A percentile compares a stretch with the other conserved stretches of the same genome.
Evolutionary conservation across 1,284 basidiomycete genomes (phyloP).

Genomic region (Volvariella volvacea): DNA sequence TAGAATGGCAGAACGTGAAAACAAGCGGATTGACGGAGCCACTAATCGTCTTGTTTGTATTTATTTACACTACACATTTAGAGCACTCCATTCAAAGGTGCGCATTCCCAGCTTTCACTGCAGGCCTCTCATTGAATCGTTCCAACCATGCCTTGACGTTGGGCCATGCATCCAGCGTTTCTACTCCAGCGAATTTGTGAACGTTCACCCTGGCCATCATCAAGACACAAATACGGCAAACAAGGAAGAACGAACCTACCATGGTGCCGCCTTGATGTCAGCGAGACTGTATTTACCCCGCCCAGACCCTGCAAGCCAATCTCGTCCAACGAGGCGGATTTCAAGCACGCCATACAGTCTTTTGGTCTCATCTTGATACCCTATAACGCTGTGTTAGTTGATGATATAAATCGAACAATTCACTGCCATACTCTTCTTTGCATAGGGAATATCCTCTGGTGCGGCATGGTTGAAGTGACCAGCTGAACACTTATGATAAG

Average conservation of each 20-base stretch:
- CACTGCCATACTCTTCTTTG: conserved; percentile 41
- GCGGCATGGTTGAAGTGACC: conserved; percentile 52
- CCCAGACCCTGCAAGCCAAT: conserved; percentile 67
- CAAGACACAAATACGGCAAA: background rate
- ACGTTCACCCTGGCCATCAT: conserved; percentile 36
- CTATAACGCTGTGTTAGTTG: conserved; percentile 19
- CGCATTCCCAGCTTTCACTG: conserved; percentile 16
- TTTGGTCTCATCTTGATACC: conserved; percentile 73
- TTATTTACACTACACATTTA: too few relatives aligned
- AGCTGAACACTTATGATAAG: conserved; percentile 21
- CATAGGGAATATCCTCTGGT: conserved; percentile 61
- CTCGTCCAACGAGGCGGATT: conserved; percentile 53
- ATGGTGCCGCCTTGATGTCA: conserved; percentile 54
- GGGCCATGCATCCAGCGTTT: conserved; percentile 52
- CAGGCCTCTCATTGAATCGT: conserved; percentile 16
- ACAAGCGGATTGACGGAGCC: too few relatives aligned
- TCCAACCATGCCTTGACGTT: conserved; percentile 38
- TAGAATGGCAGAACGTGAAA: too few relatives aligned
- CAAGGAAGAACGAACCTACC: conserved; percentile 12
- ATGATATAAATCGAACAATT: conserved; percentile 1
- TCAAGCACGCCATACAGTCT: conserved; percentile 75
- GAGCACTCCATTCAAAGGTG: too few relatives aligned
- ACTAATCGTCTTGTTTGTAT: too few relatives aligned
- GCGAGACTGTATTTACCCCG: conserved; percentile 63
- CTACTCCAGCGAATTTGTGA: conserved; percentile 40